Conservation (phyloP, 768 basidiomycete species). For the Suillus ampliporus region DNA sequence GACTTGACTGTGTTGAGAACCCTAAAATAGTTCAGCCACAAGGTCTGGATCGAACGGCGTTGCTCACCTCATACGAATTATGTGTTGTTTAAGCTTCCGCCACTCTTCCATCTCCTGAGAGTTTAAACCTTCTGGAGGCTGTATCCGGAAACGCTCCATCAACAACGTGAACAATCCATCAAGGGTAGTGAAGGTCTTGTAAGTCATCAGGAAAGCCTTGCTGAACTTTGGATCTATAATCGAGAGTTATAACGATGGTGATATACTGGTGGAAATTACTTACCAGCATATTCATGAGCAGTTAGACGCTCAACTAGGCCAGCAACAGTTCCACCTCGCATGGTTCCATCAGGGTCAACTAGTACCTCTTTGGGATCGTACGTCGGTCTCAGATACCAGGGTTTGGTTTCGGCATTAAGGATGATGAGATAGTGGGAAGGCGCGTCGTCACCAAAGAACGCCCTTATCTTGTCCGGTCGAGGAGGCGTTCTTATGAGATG, state of each 20-base stretch:
- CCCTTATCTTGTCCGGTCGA: slow-evolving; percentile 48
- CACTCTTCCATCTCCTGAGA: slow-evolving; percentile 55
- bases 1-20: slow-evolving; percentile 70
- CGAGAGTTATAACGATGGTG: slow-evolving; percentile 11
- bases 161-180: slow-evolving; percentile 61
- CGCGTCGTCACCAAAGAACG: slow-evolving; percentile 57
- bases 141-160: slow-evolving; percentile 58
- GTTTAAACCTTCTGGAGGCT: slow-evolving; percentile 53
- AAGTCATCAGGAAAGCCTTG: slow-evolving; percentile 71
- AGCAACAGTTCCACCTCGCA: slow-evolving; percentile 64
- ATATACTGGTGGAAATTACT: slow-evolving; percentile 22
- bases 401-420: slow-evolving; percentile 47
- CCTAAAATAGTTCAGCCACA: slow-evolving; percentile 33
- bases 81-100: slow-evolving; percentile 60
- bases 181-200: slow-evolving; percentile 66
- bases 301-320: slow-evolving; percentile 72
- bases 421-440: slow-evolving; percentile 49
- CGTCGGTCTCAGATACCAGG: slow-evolving; percentile 65
- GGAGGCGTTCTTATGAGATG: slow-evolving; percentile 21
- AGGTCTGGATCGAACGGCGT: slow-evolving; percentile 1
- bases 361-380: slow-evolving; percentile 63
- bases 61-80: slow-evolving; percentile 62
- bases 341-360: slow-evolving; percentile 64
- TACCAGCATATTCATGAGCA: slow-evolving; percentile 64
- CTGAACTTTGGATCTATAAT: slow-evolving; percentile 57